A percentile compares a stretch with the other conserved stretches of the same genome.
These are phyloP conservation scores for Rhizopus delemar DNA, from an alignment of 371 early-diverging fungal species.

Conservation along the genomic window DNA sequence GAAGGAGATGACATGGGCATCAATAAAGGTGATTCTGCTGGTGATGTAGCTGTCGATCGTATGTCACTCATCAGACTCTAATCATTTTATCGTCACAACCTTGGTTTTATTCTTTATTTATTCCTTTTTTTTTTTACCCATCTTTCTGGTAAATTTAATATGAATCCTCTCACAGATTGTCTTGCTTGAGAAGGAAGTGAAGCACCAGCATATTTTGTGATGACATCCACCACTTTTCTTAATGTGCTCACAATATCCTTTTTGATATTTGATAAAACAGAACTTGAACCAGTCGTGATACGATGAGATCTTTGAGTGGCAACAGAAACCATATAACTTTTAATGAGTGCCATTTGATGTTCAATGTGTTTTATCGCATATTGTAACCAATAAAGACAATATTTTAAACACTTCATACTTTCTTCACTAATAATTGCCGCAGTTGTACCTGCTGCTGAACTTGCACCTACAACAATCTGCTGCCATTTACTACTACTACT, in stretches of 20 bases:
- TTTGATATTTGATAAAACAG: slow-evolving; percentile 63
- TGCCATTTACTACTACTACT: slow-evolving; percentile 49
- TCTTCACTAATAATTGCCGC: slow-evolving; percentile 79
- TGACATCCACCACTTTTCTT: slow-evolving; percentile 82
- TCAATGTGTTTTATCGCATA: slow-evolving; percentile 84
- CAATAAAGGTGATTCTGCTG: slow-evolving; percentile 42
- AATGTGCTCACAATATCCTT: slow-evolving; percentile 85
- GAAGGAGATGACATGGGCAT: slow-evolving; percentile 26
- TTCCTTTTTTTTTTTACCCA: slow-evolving; percentile 56
- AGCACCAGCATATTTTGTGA: slow-evolving; percentile 84
- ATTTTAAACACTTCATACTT: slow-evolving; percentile 73
- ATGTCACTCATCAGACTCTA: slow-evolving; percentile 39
- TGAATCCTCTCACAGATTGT: slow-evolving; percentile 79
- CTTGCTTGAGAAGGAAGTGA: slow-evolving; percentile 86
- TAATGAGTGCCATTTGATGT: slow-evolving; percentile 71
- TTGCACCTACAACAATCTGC: slow-evolving; percentile 67
- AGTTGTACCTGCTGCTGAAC: slow-evolving; percentile 67
- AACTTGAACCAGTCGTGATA: slow-evolving; percentile 26
- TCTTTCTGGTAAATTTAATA: slow-evolving; percentile 79
- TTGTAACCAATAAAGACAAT: slow-evolving; percentile 82
- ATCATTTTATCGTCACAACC: not conserved
- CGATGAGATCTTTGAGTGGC: slow-evolving; percentile 25
- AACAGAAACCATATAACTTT: slow-evolving; percentile 62
- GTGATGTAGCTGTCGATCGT: slow-evolving; percentile 44
- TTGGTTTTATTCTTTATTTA: not conserved